A percentile compares a stretch with the other conserved stretches of the same genome.
These are phyloP conservation scores for Alternaria gaisen DNA, from an alignment of 2,329 filamentous ascomycete genomes.

Conservation along the genomic window DNA sequence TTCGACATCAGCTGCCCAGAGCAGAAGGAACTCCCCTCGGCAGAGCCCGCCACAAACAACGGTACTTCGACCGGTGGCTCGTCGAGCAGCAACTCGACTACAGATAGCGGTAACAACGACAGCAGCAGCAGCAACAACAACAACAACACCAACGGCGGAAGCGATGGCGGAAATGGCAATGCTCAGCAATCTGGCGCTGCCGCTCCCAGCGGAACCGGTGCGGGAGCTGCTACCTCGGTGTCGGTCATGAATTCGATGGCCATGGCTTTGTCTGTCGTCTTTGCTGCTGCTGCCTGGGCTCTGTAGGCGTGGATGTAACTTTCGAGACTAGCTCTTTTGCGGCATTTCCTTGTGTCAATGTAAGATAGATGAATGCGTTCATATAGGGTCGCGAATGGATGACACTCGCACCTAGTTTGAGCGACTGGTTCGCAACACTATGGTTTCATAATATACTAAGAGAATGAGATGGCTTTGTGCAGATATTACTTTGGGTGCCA, in stretches of 20 bases:
- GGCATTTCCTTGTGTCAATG: constrained; percentile 8
- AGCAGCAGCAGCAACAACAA: neutral
- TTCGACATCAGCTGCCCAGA: constrained; percentile 64
- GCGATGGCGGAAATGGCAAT: neutral
- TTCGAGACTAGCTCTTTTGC: neutral
- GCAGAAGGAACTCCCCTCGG: constrained; percentile 22
- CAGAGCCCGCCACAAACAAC: constrained; percentile 28
- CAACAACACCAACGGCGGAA: constrained; percentile 1
- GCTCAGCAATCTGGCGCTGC: constrained; percentile 1
- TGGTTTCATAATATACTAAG: constrained; percentile 11
- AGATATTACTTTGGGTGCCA: neutral
- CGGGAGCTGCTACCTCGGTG: constrained; percentile 24
- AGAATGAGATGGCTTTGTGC: constrained; percentile 7
- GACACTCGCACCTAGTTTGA: constrained; percentile 5
- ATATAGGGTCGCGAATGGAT: neutral
- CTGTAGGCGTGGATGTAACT: constrained; percentile 21
- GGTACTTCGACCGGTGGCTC: constrained; percentile 22
- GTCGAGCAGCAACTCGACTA: constrained; percentile 21
- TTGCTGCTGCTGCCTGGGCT: constrained; percentile 35
- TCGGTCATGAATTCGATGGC: constrained; percentile 34
- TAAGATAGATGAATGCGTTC: constrained; percentile 8
- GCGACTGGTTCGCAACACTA: constrained; percentile 10
- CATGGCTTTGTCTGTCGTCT: constrained; percentile 38
- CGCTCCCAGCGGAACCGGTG: constrained; percentile 13
- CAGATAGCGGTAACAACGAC: constrained; percentile 9